These are phyloP conservation scores for Corchorus capsularis DNA, from an alignment of 345 rosid species.

Conservation along the genomic window DNA sequence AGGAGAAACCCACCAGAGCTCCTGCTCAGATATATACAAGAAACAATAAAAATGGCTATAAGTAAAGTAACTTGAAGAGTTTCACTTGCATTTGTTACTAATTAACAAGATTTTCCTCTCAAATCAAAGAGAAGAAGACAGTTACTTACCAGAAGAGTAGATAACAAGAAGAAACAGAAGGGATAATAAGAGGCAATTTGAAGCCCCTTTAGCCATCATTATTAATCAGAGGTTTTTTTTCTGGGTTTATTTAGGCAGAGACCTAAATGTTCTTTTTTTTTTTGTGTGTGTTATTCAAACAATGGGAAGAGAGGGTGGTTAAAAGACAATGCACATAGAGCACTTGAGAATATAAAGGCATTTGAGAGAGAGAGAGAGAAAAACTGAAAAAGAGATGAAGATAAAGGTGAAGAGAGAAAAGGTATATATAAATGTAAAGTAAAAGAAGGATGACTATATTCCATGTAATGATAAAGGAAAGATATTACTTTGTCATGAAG, in stretches of 20 bases:
- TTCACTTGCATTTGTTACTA: too few relatives aligned
- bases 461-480: conserved; percentile 15
- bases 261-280: conserved; percentile 21
- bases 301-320: not conserved
- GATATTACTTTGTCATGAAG: conserved; percentile 22
- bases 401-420: conserved; percentile 9
- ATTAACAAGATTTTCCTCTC: too few relatives aligned
- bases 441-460: conserved; percentile 15
- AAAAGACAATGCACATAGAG: not conserved
- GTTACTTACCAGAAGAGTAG: conserved; percentile 41
- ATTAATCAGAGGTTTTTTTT: conserved; percentile 18
- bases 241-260: conserved; percentile 30
- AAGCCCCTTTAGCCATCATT: conserved; percentile 49
- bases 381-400: not conserved
- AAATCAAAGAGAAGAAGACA: too few relatives aligned
- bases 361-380: too few relatives aligned
- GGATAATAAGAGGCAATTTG: conserved; percentile 35
- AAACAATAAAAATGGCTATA: not conserved
- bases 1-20: conserved; percentile 40
- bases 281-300: not conserved
- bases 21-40: conserved; percentile 22
- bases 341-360: not conserved
- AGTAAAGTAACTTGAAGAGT: too few relatives aligned
- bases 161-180: conserved; percentile 41
- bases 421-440: conserved; percentile 3